Base-by-base conservation (phyloP, 108 stramenopile genomes). In the Conticribra weissflogii region DNA sequence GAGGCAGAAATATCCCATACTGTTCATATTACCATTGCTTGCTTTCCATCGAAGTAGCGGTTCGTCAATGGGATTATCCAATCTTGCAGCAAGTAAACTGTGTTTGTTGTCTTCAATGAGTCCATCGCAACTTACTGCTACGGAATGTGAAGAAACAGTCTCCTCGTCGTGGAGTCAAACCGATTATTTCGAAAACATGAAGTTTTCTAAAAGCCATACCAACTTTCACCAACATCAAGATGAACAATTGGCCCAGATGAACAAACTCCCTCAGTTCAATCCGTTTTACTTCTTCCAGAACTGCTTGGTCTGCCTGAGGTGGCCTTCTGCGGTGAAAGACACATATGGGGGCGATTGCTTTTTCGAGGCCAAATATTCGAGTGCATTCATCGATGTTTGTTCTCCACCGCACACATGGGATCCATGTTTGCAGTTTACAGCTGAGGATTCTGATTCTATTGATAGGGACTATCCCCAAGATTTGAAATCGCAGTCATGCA, bases 311-410 rank as follows among this genome's bases (percentile, higher is more conserved):
- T 75, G 74, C 21, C 60, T 66, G 54, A 27, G 36, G 36, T 41
- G 58, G 59, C 59, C 59, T n/a, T 41, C 49, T 19, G 17, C 16
- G 4, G 24, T 27, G n/a, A 33, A 72, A 68, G 25, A 49, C 21
- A 25, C 22, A 14, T 33, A 30, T 44, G 54, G 52, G 3, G 55
- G 58, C 14, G 66, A 75, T 54, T 75, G 74, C 55, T 75, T 75
- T 67, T 36, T 75, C 41, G 44, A 45, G 21, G 34, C 55, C 9
- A 53, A 67, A 61, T 29, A 17, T 31, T 65, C 50, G 23, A 22
- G 30, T 3, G 1, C 31, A 54, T 48, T 68, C 28, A 17, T 55
- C 22, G 59, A 60, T 48, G 46, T 34, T 32, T 32, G 24, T 12
- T 62, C 2, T 25, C 9, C 18, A 8, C 48, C 3, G 14, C 22